Evolutionary conservation across 2,329 filamentous ascomycete genomes (phyloP).

Genomic region (Beauveria caledonica): DNA sequence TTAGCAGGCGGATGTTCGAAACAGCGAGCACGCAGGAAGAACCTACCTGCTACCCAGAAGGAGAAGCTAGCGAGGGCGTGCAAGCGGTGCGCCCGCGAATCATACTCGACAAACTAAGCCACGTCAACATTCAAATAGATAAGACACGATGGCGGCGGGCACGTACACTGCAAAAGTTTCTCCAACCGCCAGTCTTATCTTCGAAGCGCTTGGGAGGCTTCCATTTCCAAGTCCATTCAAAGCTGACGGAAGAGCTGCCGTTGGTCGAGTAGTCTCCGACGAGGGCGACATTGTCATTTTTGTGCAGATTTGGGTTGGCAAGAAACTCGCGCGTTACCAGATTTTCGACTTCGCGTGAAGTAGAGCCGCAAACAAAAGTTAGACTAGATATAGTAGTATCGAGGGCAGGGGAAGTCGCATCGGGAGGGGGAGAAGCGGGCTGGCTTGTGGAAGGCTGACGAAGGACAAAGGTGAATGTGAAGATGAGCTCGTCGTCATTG

Average conservation of each 20-base stretch:
- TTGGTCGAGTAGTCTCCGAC: constrained; percentile 86
- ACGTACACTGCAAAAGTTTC: constrained; percentile 82
- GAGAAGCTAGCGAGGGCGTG: constrained; percentile 87
- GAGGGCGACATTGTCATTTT: constrained; percentile 89
- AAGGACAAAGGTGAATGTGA: constrained; percentile 87
- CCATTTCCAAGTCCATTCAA: constrained; percentile 97
- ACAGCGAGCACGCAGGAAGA: not conserved
- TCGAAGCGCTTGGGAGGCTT: constrained; percentile 75
- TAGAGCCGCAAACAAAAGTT: constrained; percentile 87
- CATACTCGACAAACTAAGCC: constrained; percentile 84
- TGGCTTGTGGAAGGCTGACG: constrained; percentile 47
- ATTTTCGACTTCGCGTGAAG: constrained; percentile 79
- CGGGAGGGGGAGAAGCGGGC: constrained; percentile 39
- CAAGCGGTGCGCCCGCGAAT: constrained; percentile 81
- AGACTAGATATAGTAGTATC: constrained; percentile 82
- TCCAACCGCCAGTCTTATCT: constrained; percentile 86
- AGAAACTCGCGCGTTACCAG: constrained; percentile 93
- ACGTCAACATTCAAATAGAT: constrained; percentile 18
- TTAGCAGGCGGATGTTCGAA: not conserved
- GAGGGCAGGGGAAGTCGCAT: constrained; percentile 49
- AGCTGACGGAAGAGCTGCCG: constrained; percentile 75
- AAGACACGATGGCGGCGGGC: not conserved
- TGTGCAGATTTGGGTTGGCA: constrained; percentile 93
- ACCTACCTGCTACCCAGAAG: constrained; percentile 83
- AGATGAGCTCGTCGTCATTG: constrained; percentile 86